Evolutionary conservation across 2,329 filamentous ascomycete species (phyloP).

Genomic region (Colletotrichum lupini): DNA sequence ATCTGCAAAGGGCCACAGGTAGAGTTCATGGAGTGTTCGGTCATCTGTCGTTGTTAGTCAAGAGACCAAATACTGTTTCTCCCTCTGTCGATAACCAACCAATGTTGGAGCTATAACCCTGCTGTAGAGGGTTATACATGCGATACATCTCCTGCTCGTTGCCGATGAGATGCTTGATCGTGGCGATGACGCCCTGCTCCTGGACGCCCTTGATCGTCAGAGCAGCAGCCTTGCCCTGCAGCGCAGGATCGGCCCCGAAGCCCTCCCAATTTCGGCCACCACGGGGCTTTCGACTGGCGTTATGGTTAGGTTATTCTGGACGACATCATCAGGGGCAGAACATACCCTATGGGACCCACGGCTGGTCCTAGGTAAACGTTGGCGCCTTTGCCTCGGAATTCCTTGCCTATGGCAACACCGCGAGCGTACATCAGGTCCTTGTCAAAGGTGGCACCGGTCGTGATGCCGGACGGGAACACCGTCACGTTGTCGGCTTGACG

Average conservation of each 20-base stretch:
- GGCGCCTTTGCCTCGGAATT: constrained; percentile 79
- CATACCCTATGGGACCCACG: constrained; percentile 71
- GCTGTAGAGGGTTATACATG: constrained; percentile 64
- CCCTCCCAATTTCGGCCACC: constrained; percentile 83
- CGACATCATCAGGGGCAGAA: background rate
- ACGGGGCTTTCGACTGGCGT: constrained; percentile 69
- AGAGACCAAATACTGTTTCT: background rate
- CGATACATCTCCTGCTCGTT: constrained; percentile 74
- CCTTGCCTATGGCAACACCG: constrained; percentile 75
- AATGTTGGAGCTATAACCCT: constrained; percentile 77
- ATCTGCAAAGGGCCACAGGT: constrained; percentile 88
- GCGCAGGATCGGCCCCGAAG: constrained; percentile 76
- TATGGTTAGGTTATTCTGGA: background rate
- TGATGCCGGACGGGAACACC: constrained; percentile 84
- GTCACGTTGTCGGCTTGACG: constrained; percentile 80
- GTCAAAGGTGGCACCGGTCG: constrained; percentile 78
- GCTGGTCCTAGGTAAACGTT: constrained; percentile 78
- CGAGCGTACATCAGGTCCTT: constrained; percentile 77
- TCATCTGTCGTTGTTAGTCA: constrained; percentile 61
- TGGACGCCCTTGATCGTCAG: constrained; percentile 81
- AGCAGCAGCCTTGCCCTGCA: constrained; percentile 81
- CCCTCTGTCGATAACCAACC: constrained; percentile 56
- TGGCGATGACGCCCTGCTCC: constrained; percentile 66
- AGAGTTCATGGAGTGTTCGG: constrained; percentile 78
- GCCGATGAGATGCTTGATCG: constrained; percentile 65